These are phyloP conservation scores for Micractinium conductrix DNA, from an alignment of 139 green algal genomes.

Conservation along the genomic window DNA sequence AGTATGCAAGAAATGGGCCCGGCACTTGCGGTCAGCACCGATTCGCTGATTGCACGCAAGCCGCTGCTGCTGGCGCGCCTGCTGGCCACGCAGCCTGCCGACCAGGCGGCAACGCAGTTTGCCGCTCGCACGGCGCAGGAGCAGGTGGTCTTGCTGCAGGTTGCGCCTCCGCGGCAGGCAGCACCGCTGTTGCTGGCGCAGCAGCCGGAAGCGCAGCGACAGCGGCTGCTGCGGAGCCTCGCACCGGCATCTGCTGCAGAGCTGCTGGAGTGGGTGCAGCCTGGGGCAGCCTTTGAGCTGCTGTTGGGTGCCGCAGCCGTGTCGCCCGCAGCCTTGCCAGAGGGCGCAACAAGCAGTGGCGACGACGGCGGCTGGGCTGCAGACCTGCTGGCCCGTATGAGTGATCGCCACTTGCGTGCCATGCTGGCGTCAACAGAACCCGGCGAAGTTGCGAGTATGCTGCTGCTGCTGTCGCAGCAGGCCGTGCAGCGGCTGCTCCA, in stretches of 20 bases:
- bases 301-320: not conserved
- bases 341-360: not conserved
- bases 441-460: not conserved
- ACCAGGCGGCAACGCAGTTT: not conserved
- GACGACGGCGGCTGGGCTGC: not conserved
- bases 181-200: not conserved
- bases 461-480: not conserved
- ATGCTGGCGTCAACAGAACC: conserved; percentile 14
- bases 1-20: not conserved
- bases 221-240: not conserved
- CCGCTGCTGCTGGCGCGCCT: conserved; percentile 21
- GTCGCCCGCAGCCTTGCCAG: not conserved
- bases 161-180: not conserved
- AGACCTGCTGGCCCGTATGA: not conserved
- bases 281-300: not conserved
- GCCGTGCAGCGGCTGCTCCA: not conserved
- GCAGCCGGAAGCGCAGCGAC: not conserved
- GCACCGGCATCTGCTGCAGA: not conserved
- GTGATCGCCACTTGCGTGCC: not conserved
- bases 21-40: not conserved
- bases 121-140: not conserved
- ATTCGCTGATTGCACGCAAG: conserved; percentile 6
- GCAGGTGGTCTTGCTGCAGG: conserved; percentile 8
- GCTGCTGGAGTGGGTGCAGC: not conserved
- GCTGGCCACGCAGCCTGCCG: not conserved